Evolutionary conservation across 306 rosid genomes (phyloP), one percentile per base, ranked within the genome.

Genomic region (Citrullus colocynthis): DNA sequence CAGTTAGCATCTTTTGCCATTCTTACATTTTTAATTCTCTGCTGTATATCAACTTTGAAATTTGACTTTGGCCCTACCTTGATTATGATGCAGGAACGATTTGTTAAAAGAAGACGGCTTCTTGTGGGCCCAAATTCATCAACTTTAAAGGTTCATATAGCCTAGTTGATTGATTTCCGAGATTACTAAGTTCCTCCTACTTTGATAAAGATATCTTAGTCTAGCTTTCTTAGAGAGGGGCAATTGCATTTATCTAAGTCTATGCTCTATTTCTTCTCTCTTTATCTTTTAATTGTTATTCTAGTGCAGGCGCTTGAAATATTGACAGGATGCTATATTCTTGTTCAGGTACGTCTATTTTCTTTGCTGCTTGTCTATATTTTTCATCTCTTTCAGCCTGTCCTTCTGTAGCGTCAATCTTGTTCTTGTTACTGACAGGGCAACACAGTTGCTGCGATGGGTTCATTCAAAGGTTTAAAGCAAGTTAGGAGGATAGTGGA

Each of bases 61-160:
- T 48, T 66, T 32, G 65, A 55, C 12, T 20, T 51, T 77, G 72
- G 58, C 34, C 45, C 62, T 61, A 72, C 24, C 77, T 56, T n/a
- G 28, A 59, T 36, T 74, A 28, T 78, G 32, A 28, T 88, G 81
- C 88, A 94, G 98, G 98, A 92, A 76, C 90, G 93, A 52, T 90
- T 94, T 78, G 90, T 94, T 32, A 94, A 90, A 83, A 81, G 98
- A 79, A 87, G 98, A 49, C 55, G 78, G 90, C 90, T 37, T 81
- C 93, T 94, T 54, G 79, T 94, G 75, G 98, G 98, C 55, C 96
- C 98, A 58, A 92, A 90, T 84, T 86, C 93, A 56, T 86, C 96
- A 77, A 94, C 97, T 62, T 79, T 94, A 80, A 94, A 92, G 97
- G 98, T 94, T 65, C 78, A 6, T 44, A 74, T 9, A 74, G 63